Evolutionary conservation across 306 rosid species (phyloP).

Genomic region (Boehmeria nivea): DNA sequence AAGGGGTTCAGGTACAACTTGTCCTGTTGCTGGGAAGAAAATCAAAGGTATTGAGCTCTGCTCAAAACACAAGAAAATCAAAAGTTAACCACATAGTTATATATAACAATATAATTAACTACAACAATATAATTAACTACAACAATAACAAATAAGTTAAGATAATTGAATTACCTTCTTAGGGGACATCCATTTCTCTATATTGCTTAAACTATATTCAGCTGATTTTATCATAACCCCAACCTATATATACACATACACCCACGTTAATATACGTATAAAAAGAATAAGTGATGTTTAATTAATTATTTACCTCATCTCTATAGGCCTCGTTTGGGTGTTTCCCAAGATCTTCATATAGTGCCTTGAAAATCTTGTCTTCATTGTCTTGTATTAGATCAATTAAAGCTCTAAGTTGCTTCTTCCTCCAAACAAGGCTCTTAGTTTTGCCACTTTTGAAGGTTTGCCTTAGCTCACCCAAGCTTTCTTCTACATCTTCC

Average conservation of each 20-base stretch:
- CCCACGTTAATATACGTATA: no score
- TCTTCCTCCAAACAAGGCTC: constrained; percentile 69
- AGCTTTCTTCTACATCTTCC: constrained; percentile 29
- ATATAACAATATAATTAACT: neutral
- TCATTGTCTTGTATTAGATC: constrained; percentile 57
- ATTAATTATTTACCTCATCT: constrained; percentile 59
- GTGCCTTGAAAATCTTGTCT: constrained; percentile 46
- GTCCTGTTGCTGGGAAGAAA: constrained; percentile 68
- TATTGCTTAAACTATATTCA: constrained; percentile 27
- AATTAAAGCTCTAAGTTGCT: constrained; percentile 49
- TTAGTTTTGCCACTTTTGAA: constrained; percentile 57
- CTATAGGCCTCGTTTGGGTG: constrained; percentile 66
- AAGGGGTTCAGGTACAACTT: constrained; percentile 68
- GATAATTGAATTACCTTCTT: constrained; percentile 32
- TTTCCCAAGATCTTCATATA: constrained; percentile 81
- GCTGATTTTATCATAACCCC: constrained; percentile 66
- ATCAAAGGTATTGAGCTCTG: constrained; percentile 51
- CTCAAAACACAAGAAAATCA: constrained; percentile 1
- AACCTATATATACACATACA: constrained; percentile 30
- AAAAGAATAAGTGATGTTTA: no score
- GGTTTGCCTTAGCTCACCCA: constrained; percentile 40
- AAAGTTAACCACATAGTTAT: no score
- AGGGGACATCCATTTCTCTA: constrained; percentile 76
- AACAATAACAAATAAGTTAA: neutral
- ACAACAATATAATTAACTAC: neutral